These are phyloP conservation scores for Astrothelium subdiscretum DNA, from an alignment of 495 filamentous ascomycete species.

Conservation along the genomic window DNA sequence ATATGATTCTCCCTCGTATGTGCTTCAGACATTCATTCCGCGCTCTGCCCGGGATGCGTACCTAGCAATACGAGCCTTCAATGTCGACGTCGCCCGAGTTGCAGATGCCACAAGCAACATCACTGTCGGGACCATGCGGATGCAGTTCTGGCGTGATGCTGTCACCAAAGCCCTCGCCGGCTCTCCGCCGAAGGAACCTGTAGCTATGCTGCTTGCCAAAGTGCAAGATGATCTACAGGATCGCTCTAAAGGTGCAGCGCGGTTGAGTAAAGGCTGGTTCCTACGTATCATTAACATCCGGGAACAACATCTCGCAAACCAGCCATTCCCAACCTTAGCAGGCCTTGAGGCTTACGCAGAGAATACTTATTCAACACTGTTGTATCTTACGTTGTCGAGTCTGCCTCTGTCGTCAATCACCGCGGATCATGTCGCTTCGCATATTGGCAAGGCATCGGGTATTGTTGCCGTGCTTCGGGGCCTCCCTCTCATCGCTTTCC, in stretches of 20 bases:
- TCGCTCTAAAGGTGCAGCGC: constrained; percentile 41
- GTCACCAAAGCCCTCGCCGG: constrained; percentile 62
- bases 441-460: constrained; percentile 87
- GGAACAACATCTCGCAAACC: constrained; percentile 73
- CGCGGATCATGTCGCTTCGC: constrained; percentile 85
- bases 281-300: constrained; percentile 63
- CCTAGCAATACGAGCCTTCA: constrained; percentile 82
- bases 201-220: constrained; percentile 68
- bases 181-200: constrained; percentile 74
- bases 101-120: constrained; percentile 76
- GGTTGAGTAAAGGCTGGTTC: constrained; percentile 71
- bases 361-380: constrained; percentile 84
- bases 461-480: constrained; percentile 77
- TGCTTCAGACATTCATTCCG: constrained; percentile 76
- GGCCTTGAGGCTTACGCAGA: constrained; percentile 82
- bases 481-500: constrained; percentile 72
- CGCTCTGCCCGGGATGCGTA: constrained; percentile 61
- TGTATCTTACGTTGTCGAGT: constrained; percentile 74
- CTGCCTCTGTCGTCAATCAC: constrained; percentile 66
- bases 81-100: constrained; percentile 77
- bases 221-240: constrained; percentile 51
- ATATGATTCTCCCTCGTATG: constrained; percentile 76
- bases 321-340: constrained; percentile 61
- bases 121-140: constrained; percentile 71
- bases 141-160: constrained; percentile 89